A percentile compares a stretch with the other conserved stretches of the same genome.
phyloP scores from a whole-genome alignment of 352 stramenopile species.

The Elongisporangium prolatum region DNA sequence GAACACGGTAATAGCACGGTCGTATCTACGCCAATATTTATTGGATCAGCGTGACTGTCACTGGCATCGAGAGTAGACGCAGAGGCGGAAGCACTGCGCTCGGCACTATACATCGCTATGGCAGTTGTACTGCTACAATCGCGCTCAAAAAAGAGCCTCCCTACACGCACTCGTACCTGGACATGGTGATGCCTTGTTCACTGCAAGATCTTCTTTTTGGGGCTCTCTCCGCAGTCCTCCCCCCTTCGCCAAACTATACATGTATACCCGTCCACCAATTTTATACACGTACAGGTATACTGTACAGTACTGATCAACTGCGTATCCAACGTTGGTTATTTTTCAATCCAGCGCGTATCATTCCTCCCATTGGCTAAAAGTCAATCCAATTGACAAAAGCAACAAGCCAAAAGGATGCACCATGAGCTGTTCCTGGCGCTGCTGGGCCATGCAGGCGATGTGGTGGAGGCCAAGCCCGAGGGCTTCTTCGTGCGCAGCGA shows the following conservation, averaged over 20 bases:
- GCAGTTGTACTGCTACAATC: not conserved
- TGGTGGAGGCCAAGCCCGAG: constrained; percentile 44
- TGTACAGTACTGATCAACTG: not conserved
- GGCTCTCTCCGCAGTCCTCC: not conserved
- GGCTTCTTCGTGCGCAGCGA: constrained; percentile 54
- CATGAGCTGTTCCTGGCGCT: constrained; percentile 78
- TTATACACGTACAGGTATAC: not conserved
- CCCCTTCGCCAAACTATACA: constrained; percentile 1
- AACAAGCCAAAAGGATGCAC: constrained; percentile 36
- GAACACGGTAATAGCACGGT: constrained; percentile 99
- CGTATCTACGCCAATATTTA: constrained; percentile 83
- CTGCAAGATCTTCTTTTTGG: not conserved
- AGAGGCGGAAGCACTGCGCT: not conserved
- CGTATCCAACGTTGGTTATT: constrained; percentile 3
- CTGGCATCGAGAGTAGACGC: not conserved
- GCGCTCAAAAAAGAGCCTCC: not conserved
- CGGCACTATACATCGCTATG: not conserved
- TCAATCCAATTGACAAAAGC: not conserved
- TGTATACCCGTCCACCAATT: not conserved
- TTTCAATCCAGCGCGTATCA: too few relatives aligned
- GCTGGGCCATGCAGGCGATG: constrained; percentile 58
- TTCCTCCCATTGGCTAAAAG: constrained; percentile 1
- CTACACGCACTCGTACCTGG: not conserved
- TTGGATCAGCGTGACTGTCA: not conserved
- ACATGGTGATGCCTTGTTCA: constrained; percentile 4